Base-by-base conservation (phyloP, 345 rosid genomes). In the Turritis glabra region DNA sequence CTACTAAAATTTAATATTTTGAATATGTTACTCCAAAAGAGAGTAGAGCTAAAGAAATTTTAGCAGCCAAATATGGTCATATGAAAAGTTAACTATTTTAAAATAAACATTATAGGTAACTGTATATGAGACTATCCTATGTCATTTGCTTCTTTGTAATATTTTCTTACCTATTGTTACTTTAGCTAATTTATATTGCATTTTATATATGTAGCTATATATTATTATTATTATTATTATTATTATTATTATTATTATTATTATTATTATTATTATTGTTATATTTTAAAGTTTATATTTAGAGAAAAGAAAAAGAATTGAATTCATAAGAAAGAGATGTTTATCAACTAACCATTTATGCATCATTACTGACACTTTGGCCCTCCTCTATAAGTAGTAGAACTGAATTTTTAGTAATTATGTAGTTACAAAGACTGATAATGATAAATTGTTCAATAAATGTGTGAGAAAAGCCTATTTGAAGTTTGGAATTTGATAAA, bases 291-390 rank as follows among this genome's bases (percentile, higher is more conserved):
- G n/a, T n/a, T n/a, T n/a, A n/a, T n/a, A n/a, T n/a, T n/a, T n/a
- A n/a, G n/a, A n/a, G 21, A 6, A 44, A 44, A 44, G 0, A 2
- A 15, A 44, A 27, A 4, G 43, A 61, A 43, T 60, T 61, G 30
- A 61, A 61, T 23, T 60, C 32, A 69, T 54, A 10, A 62, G 75
- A 76, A 76, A 61, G 57, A 61, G 79, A 76, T 76, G 69, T 68
- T 61, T 69, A 76, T 68, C 79, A 61, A 41, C 79, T 67, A 37
- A 67, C 73, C 62, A 68, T 75, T 7, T 46, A 67, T 59, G 63
- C 38, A 60, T 61, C 74, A 75, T 76, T 40, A 69, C 48, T 68
- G 48, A 60, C 56, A 51, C 19, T 51, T 75, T 61, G 79, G 62
- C 62, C 62, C 69, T 69, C 70, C 48, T 59, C 56, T 67, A 47